These are phyloP conservation scores for Mycosphaerella sp. DNA, from an alignment of 2,329 filamentous ascomycete species.

Conservation along the genomic window DNA sequence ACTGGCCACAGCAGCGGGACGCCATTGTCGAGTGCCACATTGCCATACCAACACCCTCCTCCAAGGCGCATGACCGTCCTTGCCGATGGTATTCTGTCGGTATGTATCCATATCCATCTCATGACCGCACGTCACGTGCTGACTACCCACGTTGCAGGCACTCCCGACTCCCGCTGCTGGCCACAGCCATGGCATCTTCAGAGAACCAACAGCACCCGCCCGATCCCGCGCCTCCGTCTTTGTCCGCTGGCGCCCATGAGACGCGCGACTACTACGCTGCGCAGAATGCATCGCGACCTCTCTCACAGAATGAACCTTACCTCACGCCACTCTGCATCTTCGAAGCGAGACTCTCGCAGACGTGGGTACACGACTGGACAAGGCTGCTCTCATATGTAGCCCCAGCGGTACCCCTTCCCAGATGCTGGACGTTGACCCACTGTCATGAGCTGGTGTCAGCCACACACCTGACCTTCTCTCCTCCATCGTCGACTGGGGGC, in stretches of 20 bases:
- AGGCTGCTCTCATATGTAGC: conserved; percentile 54
- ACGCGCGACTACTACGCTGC: conserved; percentile 55
- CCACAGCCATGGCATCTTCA: conserved; percentile 43
- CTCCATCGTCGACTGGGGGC: conserved; percentile 32
- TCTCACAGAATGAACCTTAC: conserved; percentile 58
- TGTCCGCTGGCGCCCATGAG: conserved; percentile 57
- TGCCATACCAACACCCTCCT: conserved; percentile 27
- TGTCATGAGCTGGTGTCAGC: conserved; percentile 34
- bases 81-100: conserved; percentile 21
- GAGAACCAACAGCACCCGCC: conserved; percentile 50
- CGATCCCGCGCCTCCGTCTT: conserved; percentile 52
- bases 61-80: conserved; percentile 31
- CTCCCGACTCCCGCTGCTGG: conserved; percentile 26
- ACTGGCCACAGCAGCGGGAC: conserved; percentile 38
- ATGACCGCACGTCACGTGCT: background rate
- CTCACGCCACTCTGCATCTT: conserved; percentile 84
- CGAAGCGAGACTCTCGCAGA: conserved; percentile 80
- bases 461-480: conserved; percentile 42
- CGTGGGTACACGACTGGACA: conserved; percentile 98
- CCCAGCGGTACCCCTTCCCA: conserved; percentile 36
- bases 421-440: conserved; percentile 37
- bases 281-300: conserved; percentile 51
- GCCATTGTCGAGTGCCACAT: conserved; percentile 26
- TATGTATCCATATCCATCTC: conserved; percentile 20
- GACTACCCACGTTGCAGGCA: conserved; percentile 19